Percentiles rank a stretch among this genome's conserved stretches.
Conservation (phyloP, 805 yeast genomes). For the Wickerhamiella azyma region DNA sequence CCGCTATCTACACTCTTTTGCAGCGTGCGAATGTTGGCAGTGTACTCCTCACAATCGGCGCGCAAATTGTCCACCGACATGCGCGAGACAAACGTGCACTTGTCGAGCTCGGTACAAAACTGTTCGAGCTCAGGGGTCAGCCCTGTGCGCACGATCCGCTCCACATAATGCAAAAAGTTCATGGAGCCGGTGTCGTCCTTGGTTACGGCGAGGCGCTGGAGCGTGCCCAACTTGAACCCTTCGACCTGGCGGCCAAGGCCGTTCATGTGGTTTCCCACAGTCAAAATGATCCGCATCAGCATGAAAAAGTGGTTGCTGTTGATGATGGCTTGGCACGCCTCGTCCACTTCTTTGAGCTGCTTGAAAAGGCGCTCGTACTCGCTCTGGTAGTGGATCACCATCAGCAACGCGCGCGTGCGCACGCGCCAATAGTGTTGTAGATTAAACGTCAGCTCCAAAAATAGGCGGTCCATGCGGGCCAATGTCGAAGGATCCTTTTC, state of each 20-base stretch:
- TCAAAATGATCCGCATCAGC: slow-evolving; percentile 69
- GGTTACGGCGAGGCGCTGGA: slow-evolving; percentile 78
- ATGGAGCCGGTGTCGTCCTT: slow-evolving; percentile 78
- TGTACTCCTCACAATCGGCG: slow-evolving; percentile 53
- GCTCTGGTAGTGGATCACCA: slow-evolving; percentile 55
- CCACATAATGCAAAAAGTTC: slow-evolving; percentile 88
- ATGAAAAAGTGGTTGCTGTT: slow-evolving; percentile 54
- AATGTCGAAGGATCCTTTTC: slow-evolving; percentile 63
- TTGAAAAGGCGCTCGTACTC: slow-evolving; percentile 60
- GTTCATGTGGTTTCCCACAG: slow-evolving; percentile 95
- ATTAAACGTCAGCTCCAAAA: slow-evolving; percentile 68
- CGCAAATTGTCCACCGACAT: slow-evolving; percentile 71
- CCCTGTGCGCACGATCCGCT: slow-evolving; percentile 66
- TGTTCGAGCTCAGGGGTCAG: slow-evolving; percentile 58
- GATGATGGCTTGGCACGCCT: slow-evolving; percentile 53
- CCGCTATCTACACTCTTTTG: slow-evolving; percentile 67
- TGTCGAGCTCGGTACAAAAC: slow-evolving; percentile 60
- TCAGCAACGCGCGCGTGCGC: slow-evolving; percentile 68
- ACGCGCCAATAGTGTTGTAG: slow-evolving; percentile 84
- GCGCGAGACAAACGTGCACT: slow-evolving; percentile 48
- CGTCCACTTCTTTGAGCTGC: slow-evolving; percentile 58
- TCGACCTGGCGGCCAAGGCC: slow-evolving; percentile 81
- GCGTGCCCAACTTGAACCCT: slow-evolving; percentile 83
- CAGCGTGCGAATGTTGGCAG: slow-evolving; percentile 50
- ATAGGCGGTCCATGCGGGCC: slow-evolving; percentile 78